Percentiles rank a stretch among this genome's conserved stretches.
phyloP scores from a whole-genome alignment of 1,284 basidiomycete genomes.

The Exobasidium cylindrosporum region DNA sequence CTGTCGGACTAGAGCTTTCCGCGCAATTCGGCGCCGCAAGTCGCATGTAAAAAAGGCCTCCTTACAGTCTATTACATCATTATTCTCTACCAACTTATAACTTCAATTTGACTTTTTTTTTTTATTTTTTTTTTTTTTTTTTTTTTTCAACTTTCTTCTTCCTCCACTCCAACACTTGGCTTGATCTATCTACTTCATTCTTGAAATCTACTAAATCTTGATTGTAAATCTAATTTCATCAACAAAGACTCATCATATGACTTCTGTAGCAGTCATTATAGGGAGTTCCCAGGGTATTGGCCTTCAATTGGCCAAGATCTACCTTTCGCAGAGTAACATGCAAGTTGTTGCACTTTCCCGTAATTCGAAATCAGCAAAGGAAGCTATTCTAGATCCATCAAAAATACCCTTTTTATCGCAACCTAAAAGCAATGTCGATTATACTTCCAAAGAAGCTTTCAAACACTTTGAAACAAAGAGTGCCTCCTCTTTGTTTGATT shows the following conservation, averaged over 20 bases:
- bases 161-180: no score
- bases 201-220: no score
- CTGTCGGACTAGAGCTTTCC: slow-evolving; percentile 39
- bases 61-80: no score
- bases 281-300: slow-evolving; percentile 38
- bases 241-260: no score
- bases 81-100: no score
- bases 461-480: background rate
- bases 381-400: slow-evolving; percentile 44
- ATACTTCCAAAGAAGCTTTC: slow-evolving; percentile 1
- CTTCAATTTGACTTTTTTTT: no score
- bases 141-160: no score
- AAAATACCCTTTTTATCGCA: background rate
- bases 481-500: slow-evolving; percentile 15
- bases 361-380: slow-evolving; percentile 43
- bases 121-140: no score
- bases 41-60: slow-evolving; percentile 1
- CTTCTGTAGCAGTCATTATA: slow-evolving; percentile 40
- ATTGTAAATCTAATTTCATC: no score
- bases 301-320: slow-evolving; percentile 34
- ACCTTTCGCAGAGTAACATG: slow-evolving; percentile 56
- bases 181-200: no score
- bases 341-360: slow-evolving; percentile 58
- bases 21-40: background rate
- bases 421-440: slow-evolving; percentile 5